Percentiles rank a stretch among this genome's conserved stretches.
These are phyloP conservation scores for Botryotinia narcissicola DNA, from an alignment of 2,329 filamentous ascomycete genomes.

Conservation along the genomic window DNA sequence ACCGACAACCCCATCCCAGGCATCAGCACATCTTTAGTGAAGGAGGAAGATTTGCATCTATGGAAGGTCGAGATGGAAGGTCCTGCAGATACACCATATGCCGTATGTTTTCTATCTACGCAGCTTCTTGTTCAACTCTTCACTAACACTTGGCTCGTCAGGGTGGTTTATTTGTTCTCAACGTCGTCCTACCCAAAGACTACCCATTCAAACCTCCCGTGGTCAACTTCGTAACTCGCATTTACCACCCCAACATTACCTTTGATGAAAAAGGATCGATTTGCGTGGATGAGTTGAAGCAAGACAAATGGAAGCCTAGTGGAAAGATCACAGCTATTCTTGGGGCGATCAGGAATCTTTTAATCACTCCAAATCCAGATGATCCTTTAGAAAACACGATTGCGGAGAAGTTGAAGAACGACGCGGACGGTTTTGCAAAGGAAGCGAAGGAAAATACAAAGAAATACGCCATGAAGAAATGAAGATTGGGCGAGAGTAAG, in stretches of 20 bases:
- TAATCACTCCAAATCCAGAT: slow-evolving; percentile 67
- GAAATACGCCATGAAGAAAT: slow-evolving; percentile 53
- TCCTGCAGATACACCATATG: slow-evolving; percentile 62
- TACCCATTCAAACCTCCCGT: slow-evolving; percentile 74
- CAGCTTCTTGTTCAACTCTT: slow-evolving; percentile 2
- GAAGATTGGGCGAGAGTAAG: no score
- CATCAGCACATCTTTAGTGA: slow-evolving; percentile 53
- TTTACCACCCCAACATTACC: slow-evolving; percentile 74
- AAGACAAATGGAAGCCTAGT: slow-evolving; percentile 71
- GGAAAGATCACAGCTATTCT: slow-evolving; percentile 66
- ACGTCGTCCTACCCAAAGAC: slow-evolving; percentile 63
- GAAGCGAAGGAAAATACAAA: slow-evolving; percentile 65
- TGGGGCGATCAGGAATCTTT: slow-evolving; percentile 60
- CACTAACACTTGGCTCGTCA: slow-evolving; percentile 19
- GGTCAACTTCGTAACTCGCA: slow-evolving; percentile 68
- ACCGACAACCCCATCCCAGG: slow-evolving; percentile 54
- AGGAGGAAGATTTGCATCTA: slow-evolving; percentile 63
- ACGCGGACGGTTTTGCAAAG: slow-evolving; percentile 61
- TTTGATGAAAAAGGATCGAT: slow-evolving; percentile 73
- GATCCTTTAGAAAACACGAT: slow-evolving; percentile 69
- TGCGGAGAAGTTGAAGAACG: slow-evolving; percentile 66
- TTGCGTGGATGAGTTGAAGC: slow-evolving; percentile 69
- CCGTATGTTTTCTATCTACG: slow-evolving; percentile 47
- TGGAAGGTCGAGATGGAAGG: slow-evolving; percentile 69
- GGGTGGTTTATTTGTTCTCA: slow-evolving; percentile 66